phyloP scores from a whole-genome alignment of 202 grass and related monocot species.

The Panicum virgatum region DNA sequence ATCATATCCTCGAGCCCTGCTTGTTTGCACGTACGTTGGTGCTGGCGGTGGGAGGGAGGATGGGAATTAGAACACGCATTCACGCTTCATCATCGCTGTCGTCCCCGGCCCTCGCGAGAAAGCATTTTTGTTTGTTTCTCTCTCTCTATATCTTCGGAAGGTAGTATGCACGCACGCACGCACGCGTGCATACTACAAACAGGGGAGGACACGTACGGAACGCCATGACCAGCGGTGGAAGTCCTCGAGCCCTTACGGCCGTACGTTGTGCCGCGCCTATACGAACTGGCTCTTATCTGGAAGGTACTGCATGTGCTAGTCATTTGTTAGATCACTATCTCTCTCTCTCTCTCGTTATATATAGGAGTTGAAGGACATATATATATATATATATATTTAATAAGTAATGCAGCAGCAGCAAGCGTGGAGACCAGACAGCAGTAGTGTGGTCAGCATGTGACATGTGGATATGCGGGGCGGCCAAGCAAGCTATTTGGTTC shows the following conservation, averaged over 20 bases:
- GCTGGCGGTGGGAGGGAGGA: background rate
- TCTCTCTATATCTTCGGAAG: background rate
- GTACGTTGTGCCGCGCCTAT: background rate
- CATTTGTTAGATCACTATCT: background rate
- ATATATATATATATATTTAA: background rate
- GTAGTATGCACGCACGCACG: no score
- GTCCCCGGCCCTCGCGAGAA: background rate
- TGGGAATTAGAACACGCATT: conserved; percentile 23
- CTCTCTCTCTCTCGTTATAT: background rate
- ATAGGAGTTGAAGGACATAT: background rate
- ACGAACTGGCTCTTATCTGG: conserved; percentile 9
- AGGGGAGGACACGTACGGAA: background rate
- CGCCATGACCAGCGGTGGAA: background rate
- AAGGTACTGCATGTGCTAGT: background rate
- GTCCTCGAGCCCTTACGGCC: background rate
- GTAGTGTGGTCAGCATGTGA: background rate
- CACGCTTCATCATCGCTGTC: no score
- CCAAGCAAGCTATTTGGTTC: background rate
- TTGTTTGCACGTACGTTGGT: background rate
- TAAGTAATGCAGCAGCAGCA: background rate
- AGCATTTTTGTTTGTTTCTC: conserved; percentile 8
- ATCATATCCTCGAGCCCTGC: background rate
- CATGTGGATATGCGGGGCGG: background rate
- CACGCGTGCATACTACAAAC: background rate
- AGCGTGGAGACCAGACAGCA: background rate